These are phyloP conservation scores for Acanthamoeba culbertsoni DNA, from an alignment of 208 protist species.

Conservation along the genomic window DNA sequence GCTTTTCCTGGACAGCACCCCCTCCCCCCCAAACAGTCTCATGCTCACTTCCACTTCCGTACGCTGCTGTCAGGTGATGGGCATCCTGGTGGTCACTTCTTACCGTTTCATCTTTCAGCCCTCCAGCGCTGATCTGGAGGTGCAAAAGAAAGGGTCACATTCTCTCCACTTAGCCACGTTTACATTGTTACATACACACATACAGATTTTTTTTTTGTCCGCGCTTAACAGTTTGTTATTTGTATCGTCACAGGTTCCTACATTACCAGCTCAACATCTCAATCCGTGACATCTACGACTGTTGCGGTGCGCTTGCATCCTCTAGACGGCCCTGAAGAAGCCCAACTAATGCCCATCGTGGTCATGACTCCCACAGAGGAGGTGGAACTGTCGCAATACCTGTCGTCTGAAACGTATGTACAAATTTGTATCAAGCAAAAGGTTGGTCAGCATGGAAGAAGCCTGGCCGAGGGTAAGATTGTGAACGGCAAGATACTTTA, in stretches of 20 bases:
- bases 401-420: neutral
- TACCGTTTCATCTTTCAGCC: conserved; percentile 15
- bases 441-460: neutral
- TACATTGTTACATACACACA: neutral
- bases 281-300: conserved; percentile 14
- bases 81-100: neutral
- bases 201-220: too few species aligned
- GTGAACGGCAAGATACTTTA: conserved; percentile 16
- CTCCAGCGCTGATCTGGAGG: neutral
- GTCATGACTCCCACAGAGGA: neutral
- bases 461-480: neutral
- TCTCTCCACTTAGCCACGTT: neutral
- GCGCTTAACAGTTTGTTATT: neutral
- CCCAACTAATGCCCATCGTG: too few species aligned
- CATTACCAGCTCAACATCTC: conserved; percentile 29
- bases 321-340: too few species aligned
- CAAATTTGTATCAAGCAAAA: neutral
- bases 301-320: too few species aligned
- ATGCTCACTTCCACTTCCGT: neutral
- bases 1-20: neutral
- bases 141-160: conserved; percentile 2
- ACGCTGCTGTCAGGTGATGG: neutral
- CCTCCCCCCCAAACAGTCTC: neutral
- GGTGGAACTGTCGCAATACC: neutral
- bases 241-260: neutral